Evolutionary conservation across 1,284 basidiomycete genomes (phyloP), one percentile per base, ranked within the genome.

Genomic region (Singerocomus inundabilis): DNA sequence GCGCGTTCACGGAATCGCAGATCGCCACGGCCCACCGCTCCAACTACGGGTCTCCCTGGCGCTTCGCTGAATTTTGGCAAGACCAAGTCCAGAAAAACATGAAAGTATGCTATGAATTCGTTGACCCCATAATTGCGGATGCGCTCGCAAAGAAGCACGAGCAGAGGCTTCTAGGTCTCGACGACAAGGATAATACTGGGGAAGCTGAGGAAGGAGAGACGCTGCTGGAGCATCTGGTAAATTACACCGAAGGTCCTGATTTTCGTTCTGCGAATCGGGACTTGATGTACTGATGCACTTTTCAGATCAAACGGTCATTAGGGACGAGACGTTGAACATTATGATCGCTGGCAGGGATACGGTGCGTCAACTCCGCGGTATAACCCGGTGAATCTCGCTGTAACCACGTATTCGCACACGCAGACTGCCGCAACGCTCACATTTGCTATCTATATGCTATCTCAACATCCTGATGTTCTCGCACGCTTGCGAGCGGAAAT

Each of bases 351-450:
- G 73, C 6, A 60, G 67, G 13, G 73, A 75, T 38, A 76, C 74
- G 1, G 73, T 72, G 33, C 31, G 66, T 53, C 4, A 15, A 48
- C 36, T 44, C 15, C 11, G 29, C 29, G 1, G 18, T 30, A 8
- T 37, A 10, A 25, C 8, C 2, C 38, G 15, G 32, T n/a, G 42
- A 46, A 49, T 44, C 32, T 31, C 3, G 11, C 33, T 3, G 11
- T 52, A 15, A 49, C 31, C 45, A 42, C 51, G 24, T 21, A 33
- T 1, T 64, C 44, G 50, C 53, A 4, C 24, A 44, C 47, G 42
- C 38, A 82, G 52, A 84, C 80, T 4, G 74, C 80, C 6, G 56
- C 72, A 4, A 75, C 76, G 0, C 56, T 84, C n/a, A 81, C 79
- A 0, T 80, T 74, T 53, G 60, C 71, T 3, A 55, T 81, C 3